phyloP scores from a whole-genome alignment of 2,329 filamentous ascomycete genomes.

The Fusarium sp. region DNA sequence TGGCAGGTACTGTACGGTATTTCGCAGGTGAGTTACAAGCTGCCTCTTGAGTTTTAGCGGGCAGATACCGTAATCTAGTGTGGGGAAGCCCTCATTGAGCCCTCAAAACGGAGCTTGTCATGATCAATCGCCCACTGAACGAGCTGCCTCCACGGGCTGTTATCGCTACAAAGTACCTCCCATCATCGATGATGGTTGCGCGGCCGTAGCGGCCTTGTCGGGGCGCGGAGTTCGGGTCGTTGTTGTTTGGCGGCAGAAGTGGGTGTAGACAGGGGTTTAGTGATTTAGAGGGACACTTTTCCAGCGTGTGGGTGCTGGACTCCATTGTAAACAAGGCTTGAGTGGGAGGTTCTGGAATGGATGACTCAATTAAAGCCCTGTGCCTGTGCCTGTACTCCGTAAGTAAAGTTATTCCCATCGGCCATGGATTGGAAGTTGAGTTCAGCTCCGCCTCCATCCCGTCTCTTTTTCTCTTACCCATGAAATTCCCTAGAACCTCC shows the following conservation, averaged over 20 bases:
- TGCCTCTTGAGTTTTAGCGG: neutral
- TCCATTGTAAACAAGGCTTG: conserved; percentile 30
- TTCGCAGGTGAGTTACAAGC: neutral
- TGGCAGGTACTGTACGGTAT: conserved; percentile 14
- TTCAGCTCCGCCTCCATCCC: conserved; percentile 17
- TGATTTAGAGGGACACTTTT: conserved; percentile 25
- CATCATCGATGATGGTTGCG: conserved; percentile 35
- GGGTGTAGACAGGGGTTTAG: conserved; percentile 42
- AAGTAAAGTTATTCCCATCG: conserved; percentile 13
- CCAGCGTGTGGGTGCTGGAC: conserved; percentile 34
- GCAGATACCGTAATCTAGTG: conserved; percentile 9
- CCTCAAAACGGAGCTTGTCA: conserved; percentile 20
- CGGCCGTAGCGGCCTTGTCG: conserved; percentile 36
- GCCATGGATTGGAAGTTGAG: neutral
- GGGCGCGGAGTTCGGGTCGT: conserved; percentile 40
- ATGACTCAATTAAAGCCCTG: conserved; percentile 42
- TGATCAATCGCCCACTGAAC: conserved; percentile 17
- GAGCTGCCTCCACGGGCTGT: conserved; percentile 22
- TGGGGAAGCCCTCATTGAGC: conserved; percentile 36
- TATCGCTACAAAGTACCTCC: conserved; percentile 26
- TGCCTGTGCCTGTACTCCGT: too few relatives aligned
- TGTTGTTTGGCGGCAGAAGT: conserved; percentile 32
- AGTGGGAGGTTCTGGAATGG: conserved; percentile 41
- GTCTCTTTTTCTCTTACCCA: conserved; percentile 35
- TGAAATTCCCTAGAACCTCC: conserved; percentile 27